Evolutionary conservation across 2,329 filamentous ascomycete species (phyloP), one percentile per base, ranked within the genome.

Genomic region (Talaromyces amestolkiae): DNA sequence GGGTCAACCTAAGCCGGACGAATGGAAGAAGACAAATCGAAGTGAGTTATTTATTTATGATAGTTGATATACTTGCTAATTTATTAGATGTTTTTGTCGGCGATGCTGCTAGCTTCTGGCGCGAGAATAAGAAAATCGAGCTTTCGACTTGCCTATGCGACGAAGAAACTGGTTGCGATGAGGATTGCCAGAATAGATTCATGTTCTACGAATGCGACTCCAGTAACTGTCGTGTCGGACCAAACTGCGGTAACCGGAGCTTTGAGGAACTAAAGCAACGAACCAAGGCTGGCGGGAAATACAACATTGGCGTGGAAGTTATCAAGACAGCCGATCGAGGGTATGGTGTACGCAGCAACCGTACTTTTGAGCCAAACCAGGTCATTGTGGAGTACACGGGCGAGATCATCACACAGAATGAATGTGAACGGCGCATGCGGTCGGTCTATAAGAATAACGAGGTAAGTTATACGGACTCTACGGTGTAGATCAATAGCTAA

Each of bases 381-480:
- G 96, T 99, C 75, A 98, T 99, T 74, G 94, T 98, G 80, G 95
- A 99, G 75, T 99, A 99, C 75, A 94, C 93, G 0, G 95, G 95
- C 47, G 95, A 99, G 78, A 97, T 99, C 71, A 96, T 99, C 73
- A 97, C 93, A 0, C 92, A 96, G 74, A 89, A 89, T 35, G 95
- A 99, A 76, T 97, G 93, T 74, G 93, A 98, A 75, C 87, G 91
- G 56, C 89, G 95, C 64, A 97, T 98, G 93, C 92, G 91, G 66
- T 90, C 94, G 68, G 86, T 91, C 66, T 99, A 99, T 81, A 96
- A 95, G 77, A 87, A 97, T 75, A 96, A 97, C 72, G 90, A 95
- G 80, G 93, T 96, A 77, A 77, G 87, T 77, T 15, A 6, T 35
- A 17, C 24, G 11, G 9, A 15, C 19, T 35, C 54, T 31, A 54